phyloP scores from a whole-genome alignment of 305 asterid genomes.

The Fraxinus baroniana region DNA sequence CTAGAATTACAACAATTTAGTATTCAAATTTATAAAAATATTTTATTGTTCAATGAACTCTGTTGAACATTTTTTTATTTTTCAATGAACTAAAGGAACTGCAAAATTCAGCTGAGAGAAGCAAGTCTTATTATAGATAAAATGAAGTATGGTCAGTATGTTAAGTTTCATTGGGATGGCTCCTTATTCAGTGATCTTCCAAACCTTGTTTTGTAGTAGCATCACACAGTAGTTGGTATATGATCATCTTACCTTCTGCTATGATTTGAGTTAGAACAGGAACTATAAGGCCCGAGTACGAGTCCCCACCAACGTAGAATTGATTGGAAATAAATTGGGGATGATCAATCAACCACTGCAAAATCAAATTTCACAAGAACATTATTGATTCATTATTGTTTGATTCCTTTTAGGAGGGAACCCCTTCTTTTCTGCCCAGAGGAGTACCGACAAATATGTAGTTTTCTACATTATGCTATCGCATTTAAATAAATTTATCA shows the following conservation, averaged over 20 bases:
- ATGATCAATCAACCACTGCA: conserved; percentile 16
- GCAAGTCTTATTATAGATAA: background rate
- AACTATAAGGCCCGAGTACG: background rate
- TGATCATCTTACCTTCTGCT: conserved; percentile 11
- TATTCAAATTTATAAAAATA: too few species aligned
- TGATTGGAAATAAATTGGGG: conserved; percentile 14
- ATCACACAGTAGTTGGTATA: background rate
- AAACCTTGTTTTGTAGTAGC: background rate
- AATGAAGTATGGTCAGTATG: background rate
- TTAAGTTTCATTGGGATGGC: background rate
- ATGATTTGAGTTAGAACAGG: conserved; percentile 12
- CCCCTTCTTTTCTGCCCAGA: background rate
- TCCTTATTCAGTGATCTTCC: conserved; percentile 8
- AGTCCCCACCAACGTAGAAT: conserved; percentile 12
- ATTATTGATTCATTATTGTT: background rate
- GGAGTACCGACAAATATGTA: background rate
- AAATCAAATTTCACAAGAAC: background rate
- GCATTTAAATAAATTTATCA: background rate
- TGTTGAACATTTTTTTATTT: background rate
- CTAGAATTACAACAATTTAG: too few species aligned
- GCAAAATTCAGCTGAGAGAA: background rate
- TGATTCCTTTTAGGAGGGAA: background rate
- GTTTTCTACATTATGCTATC: background rate
- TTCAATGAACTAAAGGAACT: background rate
- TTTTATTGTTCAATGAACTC: background rate